Evolutionary conservation across 805 yeast genomes (phyloP), one percentile per base, ranked within the genome.

Genomic region (Grigorovia jiainica): DNA sequence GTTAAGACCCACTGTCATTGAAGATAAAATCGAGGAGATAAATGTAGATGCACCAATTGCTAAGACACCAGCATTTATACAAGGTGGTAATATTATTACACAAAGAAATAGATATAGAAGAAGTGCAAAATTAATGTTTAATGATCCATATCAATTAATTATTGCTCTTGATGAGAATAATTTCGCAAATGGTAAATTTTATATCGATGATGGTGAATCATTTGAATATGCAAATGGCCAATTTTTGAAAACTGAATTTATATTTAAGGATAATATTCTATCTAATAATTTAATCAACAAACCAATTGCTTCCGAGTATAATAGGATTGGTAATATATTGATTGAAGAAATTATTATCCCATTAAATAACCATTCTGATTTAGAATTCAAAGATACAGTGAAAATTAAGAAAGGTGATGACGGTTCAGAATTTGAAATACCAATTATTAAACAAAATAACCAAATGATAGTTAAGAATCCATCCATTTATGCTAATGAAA

Each of bases 131-230:
- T 64, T 84, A 47, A 85, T 83, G 90, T 65, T 57, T 20, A 64
- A 71, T 47, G 97, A 89, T 57, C 95, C 97, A 4, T 86, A 78
- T 57, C 82, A 94, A 0, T 53, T 89, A 30, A 69, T 80, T 2
- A 63, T 89, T 34, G 85, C 84, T 0, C 68, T 79, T 9, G 68
- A 68, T 43, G 49, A 54, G 2, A 51, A 63, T 2, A 79, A 78
- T 1, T 48, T 52, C 6, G 87, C 89, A 0, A 59, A 60, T 0
- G 83, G 84, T 2, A 67, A 66, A 5, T 57, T 89, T 25, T 89
- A 87, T 58, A 61, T 82, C 30, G 97, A 89, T 58, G 97, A 89
- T 60, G 95, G 95, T 13, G 83, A 79, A 50, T 70, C 89, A 0
- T 84, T 72, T 50, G 73, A 67, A 35, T 77, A 77, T 55, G 46